Evolutionary conservation across 495 filamentous ascomycete species (phyloP).

Genomic region (Talaromyces ruber): DNA sequence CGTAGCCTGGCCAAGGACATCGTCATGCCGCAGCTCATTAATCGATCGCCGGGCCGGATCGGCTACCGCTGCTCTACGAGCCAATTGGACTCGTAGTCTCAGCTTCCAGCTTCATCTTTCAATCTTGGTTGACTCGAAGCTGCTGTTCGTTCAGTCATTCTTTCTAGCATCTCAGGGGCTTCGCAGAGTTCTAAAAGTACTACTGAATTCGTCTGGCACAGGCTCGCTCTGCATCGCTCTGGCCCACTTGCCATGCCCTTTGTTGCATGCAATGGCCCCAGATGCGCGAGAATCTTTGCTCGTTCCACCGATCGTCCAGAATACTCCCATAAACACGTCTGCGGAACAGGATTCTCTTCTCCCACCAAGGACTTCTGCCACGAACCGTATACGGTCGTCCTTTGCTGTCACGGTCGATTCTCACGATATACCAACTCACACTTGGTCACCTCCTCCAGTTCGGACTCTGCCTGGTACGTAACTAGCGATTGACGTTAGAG

Average conservation of each 20-base stretch:
- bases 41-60: neutral
- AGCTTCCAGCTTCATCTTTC: neutral
- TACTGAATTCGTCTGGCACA: too few species aligned
- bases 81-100: neutral
- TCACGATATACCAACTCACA: neutral
- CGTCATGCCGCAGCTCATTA: neutral
- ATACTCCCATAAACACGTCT: neutral
- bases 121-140: neutral
- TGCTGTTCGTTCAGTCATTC: neutral
- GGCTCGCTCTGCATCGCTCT: slow-evolving; percentile 5
- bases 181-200: too few species aligned
- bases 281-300: slow-evolving; percentile 17
- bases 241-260: slow-evolving; percentile 13
- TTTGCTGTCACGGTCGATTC: neutral
- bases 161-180: neutral
- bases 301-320: slow-evolving; percentile 8
- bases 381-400: neutral
- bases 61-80: neutral
- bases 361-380: neutral
- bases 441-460: slow-evolving; percentile 8
- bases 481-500: neutral
- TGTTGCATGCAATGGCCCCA: slow-evolving; percentile 25
- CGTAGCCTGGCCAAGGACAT: neutral
- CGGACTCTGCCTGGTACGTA: slow-evolving; percentile 26
- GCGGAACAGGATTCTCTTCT: slow-evolving; percentile 6